Conservation (phyloP, 73 alveolate species). For the Urostyla sp. region DNA sequence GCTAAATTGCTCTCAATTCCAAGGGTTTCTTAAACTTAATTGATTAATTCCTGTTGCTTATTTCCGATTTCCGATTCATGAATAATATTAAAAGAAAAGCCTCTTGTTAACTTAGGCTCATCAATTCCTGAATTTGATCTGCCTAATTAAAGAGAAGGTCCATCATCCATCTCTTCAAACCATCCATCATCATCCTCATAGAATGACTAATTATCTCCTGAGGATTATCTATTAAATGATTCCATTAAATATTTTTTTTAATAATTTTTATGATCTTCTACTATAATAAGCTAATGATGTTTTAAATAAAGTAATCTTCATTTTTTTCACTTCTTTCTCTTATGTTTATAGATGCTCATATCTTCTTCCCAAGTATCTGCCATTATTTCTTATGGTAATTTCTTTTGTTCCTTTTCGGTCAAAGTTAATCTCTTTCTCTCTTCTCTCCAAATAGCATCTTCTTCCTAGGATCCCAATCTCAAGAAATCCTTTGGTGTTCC, state of each 20-base stretch:
- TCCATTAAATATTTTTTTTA: no score
- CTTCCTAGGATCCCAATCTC: conserved; percentile 43
- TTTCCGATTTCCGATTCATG: conserved; percentile 11
- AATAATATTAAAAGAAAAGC: conserved; percentile 15
- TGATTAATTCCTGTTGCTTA: background rate
- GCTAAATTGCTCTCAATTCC: conserved; percentile 8
- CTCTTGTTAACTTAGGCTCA: conserved; percentile 40
- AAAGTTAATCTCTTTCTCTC: conserved; percentile 17
- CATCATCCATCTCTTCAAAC: no score
- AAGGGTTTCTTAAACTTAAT: conserved; percentile 11
- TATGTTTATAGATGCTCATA: background rate
- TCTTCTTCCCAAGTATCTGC: conserved; percentile 55
- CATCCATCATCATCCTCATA: no score
- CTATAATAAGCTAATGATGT: no score
- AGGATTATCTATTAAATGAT: no score
- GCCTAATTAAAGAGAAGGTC: no score
- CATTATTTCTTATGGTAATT: conserved; percentile 12
- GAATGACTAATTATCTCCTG: no score
- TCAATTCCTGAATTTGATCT: no score
- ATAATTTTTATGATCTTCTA: no score
- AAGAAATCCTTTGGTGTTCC: conserved; percentile 28
- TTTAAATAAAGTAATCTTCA: no score
- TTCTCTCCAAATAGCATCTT: conserved; percentile 43
- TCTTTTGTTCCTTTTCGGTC: conserved; percentile 38
- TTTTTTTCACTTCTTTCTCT: background rate